Base-by-base conservation (phyloP, 192 early-diverging fungal species). In the Chytriomyces hyalinus region DNA sequence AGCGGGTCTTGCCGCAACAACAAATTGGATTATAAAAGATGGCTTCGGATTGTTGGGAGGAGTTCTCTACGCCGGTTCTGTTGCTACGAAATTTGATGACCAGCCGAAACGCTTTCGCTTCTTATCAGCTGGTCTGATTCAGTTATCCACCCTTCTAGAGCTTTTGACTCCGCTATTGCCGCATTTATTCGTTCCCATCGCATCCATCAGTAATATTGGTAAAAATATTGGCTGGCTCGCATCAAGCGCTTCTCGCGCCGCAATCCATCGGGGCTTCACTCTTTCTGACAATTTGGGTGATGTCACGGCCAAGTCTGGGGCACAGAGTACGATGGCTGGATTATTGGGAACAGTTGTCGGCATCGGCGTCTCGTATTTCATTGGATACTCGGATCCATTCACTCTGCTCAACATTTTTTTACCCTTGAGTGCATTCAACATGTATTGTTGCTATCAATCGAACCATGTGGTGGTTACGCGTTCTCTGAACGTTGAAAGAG, bases 21-120 rank as follows among this genome's bases (percentile, higher is more conserved):
- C 94, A 48, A 96, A 94, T 82, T 96, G 94, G 94, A 91, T 96
- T 65, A 90, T 96, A 78, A 96, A 96, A 84, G 94, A 96, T 75
- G 94, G 94, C 1, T 88, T 95, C 28, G 94, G 94, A 8, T 90
- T 95, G 59, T 83, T 95, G 0, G 94, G 94, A 26, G 94, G 94
- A 24, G 94, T 96, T 9, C 51, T 94, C 0, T 96, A 93, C 79
- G 94, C 94, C 3, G 92, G 90, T 6, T 83, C 88, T 67, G 86
- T 94, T 2, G 89, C 87, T 24, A 88, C 91, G 43, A 86, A 89
- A 24, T 96, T 96, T 67, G 94, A 96, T 75, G 90, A 92, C 15
- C 90, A 92, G 45, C 92, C 94, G 24, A 94, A 94, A 77, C 93
- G 92, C 46, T 92, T 90, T 81, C 89, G 93, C 44, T 94, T 95